phyloP scores from a whole-genome alignment of 163 green algal genomes.

The Prototheca stagnorum region DNA sequence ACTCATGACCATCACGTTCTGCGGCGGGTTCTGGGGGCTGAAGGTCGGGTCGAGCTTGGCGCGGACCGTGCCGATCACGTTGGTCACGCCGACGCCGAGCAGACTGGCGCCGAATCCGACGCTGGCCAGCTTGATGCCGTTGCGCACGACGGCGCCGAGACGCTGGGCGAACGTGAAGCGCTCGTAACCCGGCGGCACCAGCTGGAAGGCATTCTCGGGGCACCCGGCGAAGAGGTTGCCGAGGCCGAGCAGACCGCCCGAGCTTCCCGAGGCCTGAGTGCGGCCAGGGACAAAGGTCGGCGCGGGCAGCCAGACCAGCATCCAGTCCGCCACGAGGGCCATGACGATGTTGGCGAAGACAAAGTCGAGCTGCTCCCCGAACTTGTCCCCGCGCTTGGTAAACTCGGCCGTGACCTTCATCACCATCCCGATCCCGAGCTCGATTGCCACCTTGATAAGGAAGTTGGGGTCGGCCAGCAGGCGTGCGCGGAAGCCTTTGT shows the following conservation, averaged over 20 bases:
- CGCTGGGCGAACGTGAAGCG: conserved; percentile 61
- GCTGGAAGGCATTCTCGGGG: conserved; percentile 95
- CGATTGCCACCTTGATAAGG: conserved; percentile 81
- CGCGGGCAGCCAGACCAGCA: conserved; percentile 95
- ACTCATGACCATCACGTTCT: conserved; percentile 51
- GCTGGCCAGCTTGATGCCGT: conserved; percentile 73
- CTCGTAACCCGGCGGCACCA: conserved; percentile 50
- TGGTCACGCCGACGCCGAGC: conserved; percentile 78
- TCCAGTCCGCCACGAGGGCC: conserved; percentile 93
- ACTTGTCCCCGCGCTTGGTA: conserved; percentile 56
- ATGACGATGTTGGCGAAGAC: conserved; percentile 88
- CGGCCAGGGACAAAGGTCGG: too few relatives aligned
- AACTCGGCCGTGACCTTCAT: conserved; percentile 88
- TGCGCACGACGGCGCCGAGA: conserved; percentile 55
- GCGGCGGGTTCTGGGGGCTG: conserved; percentile 51
- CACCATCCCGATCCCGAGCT: conserved; percentile 85
- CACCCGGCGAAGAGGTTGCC: conserved; percentile 72
- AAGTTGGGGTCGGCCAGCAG: conserved; percentile 86
- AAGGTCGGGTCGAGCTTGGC: conserved; percentile 57
- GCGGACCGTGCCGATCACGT: conserved; percentile 54
- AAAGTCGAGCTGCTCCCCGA: conserved; percentile 69
- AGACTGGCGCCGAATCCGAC: conserved; percentile 67
- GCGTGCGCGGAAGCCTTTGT: conserved; percentile 74
- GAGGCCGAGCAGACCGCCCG: too few relatives aligned
- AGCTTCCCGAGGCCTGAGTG: too few relatives aligned